Evolutionary conservation across 768 basidiomycete genomes (phyloP), one percentile per base, ranked within the genome.

Genomic region (Solioccasus polychromus): DNA sequence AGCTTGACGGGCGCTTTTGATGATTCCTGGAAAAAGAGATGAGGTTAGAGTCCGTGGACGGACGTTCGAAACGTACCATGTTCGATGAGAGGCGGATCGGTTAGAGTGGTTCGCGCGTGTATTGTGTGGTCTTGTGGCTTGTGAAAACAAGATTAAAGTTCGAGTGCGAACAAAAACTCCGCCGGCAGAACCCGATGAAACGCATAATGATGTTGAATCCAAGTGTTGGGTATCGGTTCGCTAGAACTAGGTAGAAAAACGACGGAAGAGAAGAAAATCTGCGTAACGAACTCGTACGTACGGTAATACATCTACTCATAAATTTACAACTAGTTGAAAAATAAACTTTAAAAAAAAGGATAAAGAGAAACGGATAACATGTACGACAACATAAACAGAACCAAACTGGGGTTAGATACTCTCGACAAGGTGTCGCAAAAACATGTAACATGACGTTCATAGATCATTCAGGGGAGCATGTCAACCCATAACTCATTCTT

Each of bases 1-100:
- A 98, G 91, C 73, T 97, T 96, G 64, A 96, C 94, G 59, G 90
- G 86, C 52, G 82, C 78, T 85, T 93, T 90, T 68, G 88, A 82
- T 61, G 88, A 80, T 67, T 90, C 88, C 88, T 90, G 23, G 2
- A 3, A 10, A 0, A 28, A 12, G 28, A 12, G 7, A 12, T 7
- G 28, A 12, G 12, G 28, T 7, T 12, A 26, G 26, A 26, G 26
- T 9, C n/a, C 8, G 14, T 15, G 30, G 14, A 5, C 4, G 30
- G 11, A 15, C 11, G 30, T 31, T 31, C 11, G 12, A 36, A 42
- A 54, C 62, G 20, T 41, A 64, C 62, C 62, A 63, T 63, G n/a
- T 20, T 54, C 20, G 51, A 49, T 35, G 47, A 28, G 20, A 44
- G 30, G 30, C 11, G 30, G 30, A 31, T 31, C 4, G 20, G n/a